Evolutionary conservation across 2,329 filamentous ascomycete species (phyloP).

Genomic region (Diaporthe sp.): DNA sequence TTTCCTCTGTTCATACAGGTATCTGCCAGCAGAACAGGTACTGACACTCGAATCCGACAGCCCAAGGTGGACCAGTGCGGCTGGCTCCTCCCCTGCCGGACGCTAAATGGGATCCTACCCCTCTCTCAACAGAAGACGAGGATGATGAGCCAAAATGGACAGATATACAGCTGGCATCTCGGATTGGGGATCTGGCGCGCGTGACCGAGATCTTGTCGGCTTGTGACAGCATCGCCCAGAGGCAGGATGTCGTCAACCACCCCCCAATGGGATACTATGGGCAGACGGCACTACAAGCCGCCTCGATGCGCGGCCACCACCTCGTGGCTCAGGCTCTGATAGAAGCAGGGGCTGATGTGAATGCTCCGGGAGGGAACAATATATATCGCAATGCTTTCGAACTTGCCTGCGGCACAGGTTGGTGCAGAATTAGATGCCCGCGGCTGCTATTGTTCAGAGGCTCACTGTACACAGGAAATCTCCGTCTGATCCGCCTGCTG

Average conservation of each 20-base stretch:
- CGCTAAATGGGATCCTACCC: slow-evolving; percentile 35
- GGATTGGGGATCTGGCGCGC: slow-evolving; percentile 48
- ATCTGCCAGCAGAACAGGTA: not conserved
- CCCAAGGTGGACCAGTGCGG: not conserved
- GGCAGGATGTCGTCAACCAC: slow-evolving; percentile 46
- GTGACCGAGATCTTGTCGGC: slow-evolving; percentile 46
- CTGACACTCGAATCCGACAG: not conserved
- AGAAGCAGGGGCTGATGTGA: slow-evolving; percentile 49
- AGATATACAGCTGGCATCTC: slow-evolving; percentile 51
- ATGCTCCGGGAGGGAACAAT: slow-evolving; percentile 51
- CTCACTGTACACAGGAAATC: slow-evolving; percentile 32
- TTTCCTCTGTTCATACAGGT: not conserved
- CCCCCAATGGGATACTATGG: slow-evolving; percentile 52
- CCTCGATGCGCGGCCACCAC: slow-evolving; percentile 47
- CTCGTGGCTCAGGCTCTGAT: slow-evolving; percentile 49
- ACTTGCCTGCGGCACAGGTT: slow-evolving; percentile 50
- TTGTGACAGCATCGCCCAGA: slow-evolving; percentile 43
- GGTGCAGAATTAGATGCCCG: not conserved
- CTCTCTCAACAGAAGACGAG: slow-evolving; percentile 15
- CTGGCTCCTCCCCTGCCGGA: slow-evolving; percentile 14
- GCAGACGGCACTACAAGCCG: slow-evolving; percentile 54
- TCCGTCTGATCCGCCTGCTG: slow-evolving; percentile 46
- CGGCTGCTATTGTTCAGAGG: too few species aligned
- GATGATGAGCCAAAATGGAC: slow-evolving; percentile 48
- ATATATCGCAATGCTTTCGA: slow-evolving; percentile 57